Percentiles rank a stretch among this genome's conserved stretches.
Conservation (phyloP, 768 basidiomycete genomes). For the Neoboletus brunneissimus region DNA sequence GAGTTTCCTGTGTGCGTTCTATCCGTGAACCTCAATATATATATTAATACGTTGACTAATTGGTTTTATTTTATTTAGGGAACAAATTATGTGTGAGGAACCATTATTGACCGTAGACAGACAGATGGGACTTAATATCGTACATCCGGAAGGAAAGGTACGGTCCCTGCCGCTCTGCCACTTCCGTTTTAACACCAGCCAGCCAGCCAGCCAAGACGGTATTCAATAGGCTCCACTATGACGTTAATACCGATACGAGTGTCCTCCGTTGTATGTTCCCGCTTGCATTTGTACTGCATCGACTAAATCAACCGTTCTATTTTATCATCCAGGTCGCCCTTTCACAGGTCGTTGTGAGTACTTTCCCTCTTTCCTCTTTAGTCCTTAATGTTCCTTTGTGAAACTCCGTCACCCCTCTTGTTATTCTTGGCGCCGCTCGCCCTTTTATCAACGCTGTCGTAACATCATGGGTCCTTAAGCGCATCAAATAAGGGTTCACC, state of each 20-base stretch:
- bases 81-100: constrained; percentile 78
- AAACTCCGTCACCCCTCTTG: background rate
- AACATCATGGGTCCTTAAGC: constrained; percentile 44
- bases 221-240: constrained; percentile 81
- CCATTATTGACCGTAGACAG: constrained; percentile 90
- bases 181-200: background rate
- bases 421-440: background rate
- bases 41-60: background rate
- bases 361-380: background rate
- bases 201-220: constrained; percentile 81
- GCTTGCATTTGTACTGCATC: background rate
- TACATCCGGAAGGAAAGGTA: constrained; percentile 94
- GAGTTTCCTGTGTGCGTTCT: constrained; percentile 78
- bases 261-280: constrained; percentile 72
- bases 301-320: constrained; percentile 3
- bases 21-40: background rate
- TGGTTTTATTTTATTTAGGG: constrained; percentile 41
- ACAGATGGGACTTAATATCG: constrained; percentile 95
- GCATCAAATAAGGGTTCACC: constrained; percentile 95
- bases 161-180: background rate
- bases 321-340: constrained; percentile 59
- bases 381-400: background rate
- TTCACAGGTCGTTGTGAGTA: constrained; percentile 88
- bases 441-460: constrained; percentile 4
- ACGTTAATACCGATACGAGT: constrained; percentile 74